phyloP scores from a whole-genome alignment of 129 eudicot genomes.

The Rutidosis leptorrhynchoides region DNA sequence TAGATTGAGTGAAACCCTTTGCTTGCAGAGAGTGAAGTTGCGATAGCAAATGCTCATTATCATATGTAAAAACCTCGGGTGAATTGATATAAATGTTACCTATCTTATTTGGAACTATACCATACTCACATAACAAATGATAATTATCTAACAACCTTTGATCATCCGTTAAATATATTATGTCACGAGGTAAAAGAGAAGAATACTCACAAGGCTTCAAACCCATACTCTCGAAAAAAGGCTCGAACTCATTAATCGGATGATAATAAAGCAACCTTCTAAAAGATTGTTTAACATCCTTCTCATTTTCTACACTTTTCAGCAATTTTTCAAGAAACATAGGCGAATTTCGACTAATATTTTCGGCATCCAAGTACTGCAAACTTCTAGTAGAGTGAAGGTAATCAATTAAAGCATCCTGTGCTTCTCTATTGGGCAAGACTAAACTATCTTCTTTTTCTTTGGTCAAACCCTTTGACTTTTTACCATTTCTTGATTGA shows the following conservation, averaged over 20 bases:
- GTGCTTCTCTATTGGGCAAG: conserved; percentile 45
- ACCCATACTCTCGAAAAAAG: conserved; percentile 86
- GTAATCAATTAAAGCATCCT: conserved; percentile 67
- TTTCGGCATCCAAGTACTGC: conserved; percentile 69
- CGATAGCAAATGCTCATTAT: conserved; percentile 41
- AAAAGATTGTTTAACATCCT: conserved; percentile 37
- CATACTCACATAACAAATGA: conserved; percentile 63
- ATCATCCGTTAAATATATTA: conserved; percentile 66
- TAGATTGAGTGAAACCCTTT: conserved; percentile 44
- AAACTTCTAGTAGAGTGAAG: conserved; percentile 72
- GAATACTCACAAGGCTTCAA: conserved; percentile 51
- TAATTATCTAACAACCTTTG: conserved; percentile 55
- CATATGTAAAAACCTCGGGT: conserved; percentile 54
- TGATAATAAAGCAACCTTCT: conserved; percentile 64
- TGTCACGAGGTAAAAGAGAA: conserved; percentile 44
- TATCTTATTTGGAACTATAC: conserved; percentile 40
- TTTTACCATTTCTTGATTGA: conserved; percentile 14
- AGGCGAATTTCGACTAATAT: conserved; percentile 64
- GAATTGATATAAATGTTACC: conserved; percentile 70
- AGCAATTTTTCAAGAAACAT: conserved; percentile 49
- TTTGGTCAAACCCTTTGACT: conserved; percentile 4
- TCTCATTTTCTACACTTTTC: conserved; percentile 34
- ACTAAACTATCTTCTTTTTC: conserved; percentile 6
- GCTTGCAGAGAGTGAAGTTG: conserved; percentile 42
- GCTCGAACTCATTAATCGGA: conserved; percentile 86